Percentiles rank a stretch among this genome's conserved stretches.
phyloP scores from a whole-genome alignment of 192 early-diverging fungal species.

The Radiomyces spectabilis region DNA sequence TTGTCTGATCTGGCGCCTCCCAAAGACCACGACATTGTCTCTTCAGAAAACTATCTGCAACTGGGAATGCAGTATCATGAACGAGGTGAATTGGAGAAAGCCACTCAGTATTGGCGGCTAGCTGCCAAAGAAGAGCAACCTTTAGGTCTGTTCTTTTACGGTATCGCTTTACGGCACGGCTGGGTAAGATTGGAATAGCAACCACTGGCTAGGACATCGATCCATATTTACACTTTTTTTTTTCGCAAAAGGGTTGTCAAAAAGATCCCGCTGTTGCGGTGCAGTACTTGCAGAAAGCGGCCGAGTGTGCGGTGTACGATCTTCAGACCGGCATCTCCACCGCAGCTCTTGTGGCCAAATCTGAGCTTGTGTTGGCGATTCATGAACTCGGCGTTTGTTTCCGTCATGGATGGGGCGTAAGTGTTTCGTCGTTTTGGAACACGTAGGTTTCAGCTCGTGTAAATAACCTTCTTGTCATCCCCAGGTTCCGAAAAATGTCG shows the following conservation, averaged over 20 bases:
- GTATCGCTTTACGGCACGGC: conserved; percentile 68
- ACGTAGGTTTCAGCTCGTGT: too few relatives aligned
- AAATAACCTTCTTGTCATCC: too few relatives aligned
- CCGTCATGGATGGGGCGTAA: conserved; percentile 74
- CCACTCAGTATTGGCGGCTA: conserved; percentile 60
- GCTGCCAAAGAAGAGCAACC: conserved; percentile 58
- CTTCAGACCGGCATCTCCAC: conserved; percentile 44
- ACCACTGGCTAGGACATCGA: too few relatives aligned
- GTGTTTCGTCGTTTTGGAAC: too few relatives aligned
- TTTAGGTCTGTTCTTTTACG: conserved; percentile 66
- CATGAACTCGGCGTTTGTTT: conserved; percentile 76
- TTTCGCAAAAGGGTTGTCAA: conserved; percentile 64
- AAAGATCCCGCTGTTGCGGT: conserved; percentile 58
- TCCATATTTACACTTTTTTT: too few relatives aligned
- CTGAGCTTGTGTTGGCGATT: conserved; percentile 67
- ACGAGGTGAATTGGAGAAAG: conserved; percentile 58
- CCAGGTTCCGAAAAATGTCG: conserved; percentile 51
- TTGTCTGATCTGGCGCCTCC: too few relatives aligned
- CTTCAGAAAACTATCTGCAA: too few relatives aligned
- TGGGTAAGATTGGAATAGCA: conserved; percentile 57
- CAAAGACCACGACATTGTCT: too few relatives aligned
- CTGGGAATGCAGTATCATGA: conserved; percentile 65
- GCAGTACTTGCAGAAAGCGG: too few relatives aligned
- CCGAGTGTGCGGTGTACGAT: conserved; percentile 51
- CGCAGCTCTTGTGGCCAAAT: conserved; percentile 43